Evolutionary conservation across 1,284 basidiomycete species (phyloP), one percentile per base, ranked within the genome.

Genomic region (Tranzscheliella williamsii): DNA sequence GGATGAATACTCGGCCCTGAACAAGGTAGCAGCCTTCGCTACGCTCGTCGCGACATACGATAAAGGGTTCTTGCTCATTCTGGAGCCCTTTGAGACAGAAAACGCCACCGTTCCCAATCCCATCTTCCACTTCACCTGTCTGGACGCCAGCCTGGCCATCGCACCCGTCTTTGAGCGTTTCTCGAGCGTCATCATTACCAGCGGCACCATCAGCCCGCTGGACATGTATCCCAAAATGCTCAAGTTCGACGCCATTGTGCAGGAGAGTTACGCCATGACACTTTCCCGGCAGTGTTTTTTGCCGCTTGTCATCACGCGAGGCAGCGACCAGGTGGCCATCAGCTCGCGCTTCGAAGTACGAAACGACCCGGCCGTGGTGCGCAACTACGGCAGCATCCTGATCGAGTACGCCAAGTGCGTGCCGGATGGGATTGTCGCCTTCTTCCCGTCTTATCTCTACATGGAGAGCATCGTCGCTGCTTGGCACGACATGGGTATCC

Each of bases 141-240:
- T 98, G 43, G 95, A 99, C 78, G 95, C 95, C 0, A 92, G 93
- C 1, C 84, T 99, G 22, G 95, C 95, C 9, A 99, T 98, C 71
- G 91, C 91, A 65, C 95, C 95, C 0, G 90, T 99, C 20, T 97
- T 99, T 78, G 95, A 99, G 76, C 87, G 93, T 34, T 99, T 98
- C 79, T 93, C 90, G 78, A 93, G 89, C 62, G 95, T 99, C 34
- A 91, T 98, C 69, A 98, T 99, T 79, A 98, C 95, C 0, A 96
- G 91, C 12, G 95, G 95, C 70, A 98, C 95, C 24, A 93, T 99
- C 70, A 96, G 92, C 6, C 95, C 95, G 5, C 81, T 98, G 47
- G 95, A 99, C 80, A 99, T 99, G 95, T 95, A 99, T 79, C 95
- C 95, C 18, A 99, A 98, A 80, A 99, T 99, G 89, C 83, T 99